These are phyloP conservation scores for Peribolospora baueri DNA, from an alignment of 768 basidiomycete genomes.

Conservation along the genomic window DNA sequence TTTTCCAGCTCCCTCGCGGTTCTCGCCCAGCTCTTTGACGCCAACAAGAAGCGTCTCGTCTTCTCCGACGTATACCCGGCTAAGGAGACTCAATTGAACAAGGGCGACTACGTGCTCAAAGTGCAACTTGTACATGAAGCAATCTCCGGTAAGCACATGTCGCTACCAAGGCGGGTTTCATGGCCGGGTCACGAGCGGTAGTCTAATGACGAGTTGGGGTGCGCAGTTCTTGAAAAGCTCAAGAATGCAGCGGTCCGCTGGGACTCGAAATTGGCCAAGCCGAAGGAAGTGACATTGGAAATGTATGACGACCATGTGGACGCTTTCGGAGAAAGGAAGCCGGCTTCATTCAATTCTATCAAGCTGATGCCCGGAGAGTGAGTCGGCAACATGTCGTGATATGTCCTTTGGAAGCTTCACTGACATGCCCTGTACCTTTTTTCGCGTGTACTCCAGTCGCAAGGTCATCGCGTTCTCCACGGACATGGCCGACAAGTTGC, in stretches of 20 bases:
- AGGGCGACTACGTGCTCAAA: slow-evolving; percentile 5
- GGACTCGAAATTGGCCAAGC: not conserved
- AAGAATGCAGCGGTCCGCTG: slow-evolving; percentile 1
- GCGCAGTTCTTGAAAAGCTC: slow-evolving; percentile 2
- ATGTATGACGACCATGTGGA: not conserved
- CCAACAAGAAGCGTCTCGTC: not conserved
- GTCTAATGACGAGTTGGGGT: not conserved
- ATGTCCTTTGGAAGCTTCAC: too few relatives aligned
- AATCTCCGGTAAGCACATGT: too few relatives aligned
- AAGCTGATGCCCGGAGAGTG: slow-evolving; percentile 1
- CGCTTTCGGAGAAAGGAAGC: not conserved
- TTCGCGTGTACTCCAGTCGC: too few relatives aligned
- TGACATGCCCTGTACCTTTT: too few relatives aligned
- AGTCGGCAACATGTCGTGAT: not conserved
- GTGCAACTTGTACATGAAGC: not conserved
- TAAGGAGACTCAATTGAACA: slow-evolving; percentile 4
- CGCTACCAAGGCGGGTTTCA: too few relatives aligned
- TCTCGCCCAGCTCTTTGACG: slow-evolving; percentile 1
- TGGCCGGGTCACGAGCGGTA: too few relatives aligned
- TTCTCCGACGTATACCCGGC: not conserved
- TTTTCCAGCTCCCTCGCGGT: not conserved
- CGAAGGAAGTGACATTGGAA: not conserved
- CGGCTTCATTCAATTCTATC: not conserved
- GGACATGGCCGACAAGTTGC: not conserved
- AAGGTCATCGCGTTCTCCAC: not conserved